Evolutionary conservation across 2,329 filamentous ascomycete genomes (phyloP), one percentile per base, ranked within the genome.

Genomic region (Penicillium corylophilum): DNA sequence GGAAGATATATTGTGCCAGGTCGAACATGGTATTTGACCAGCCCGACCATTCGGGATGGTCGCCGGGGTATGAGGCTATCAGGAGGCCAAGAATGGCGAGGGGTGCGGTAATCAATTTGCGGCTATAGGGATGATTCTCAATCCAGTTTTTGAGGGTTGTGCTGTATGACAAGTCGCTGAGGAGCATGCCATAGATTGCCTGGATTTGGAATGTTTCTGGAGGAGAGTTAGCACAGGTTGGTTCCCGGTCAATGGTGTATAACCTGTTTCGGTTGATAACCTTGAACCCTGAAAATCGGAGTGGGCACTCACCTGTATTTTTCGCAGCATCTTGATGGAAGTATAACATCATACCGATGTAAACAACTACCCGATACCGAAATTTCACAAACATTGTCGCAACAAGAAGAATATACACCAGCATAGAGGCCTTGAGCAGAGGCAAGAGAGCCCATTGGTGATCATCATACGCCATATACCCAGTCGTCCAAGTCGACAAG

Each of bases 371-470:
- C 22, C 79, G 72, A 62, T 74, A 79, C 50, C 71, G 72, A 61
- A 77, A 77, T 54, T 72, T 74, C 71, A 79, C 74, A 41, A 66
- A 69, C 63, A 69, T 67, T 0, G 67, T 70, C 5, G 77, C 77
- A 16, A 74, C 71, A 23, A 80, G 67, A 24, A 77, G 62, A 5
- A 79, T 69, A 55, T 79, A 81, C 31, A 80, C 75, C 55, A 77
- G 69, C 71, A 81, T 79, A 0, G 77, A 77, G 10, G 77, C 77
- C 50, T 76, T 67, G 5, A 81, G 63, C 43, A 81, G 65, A 12
- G 77, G 77, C 24, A 79, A 65, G 60, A 81, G 72, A 3, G 79
- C 78, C 79, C 79, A 82, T 59, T 82, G 79, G 53, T 82, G 79
- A 50, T 79, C 74, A 59, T 82, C 79, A 48, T 79, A 81, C 8